Percentiles rank a stretch among this genome's conserved stretches.
These are phyloP conservation scores for Saccharomyces mikatae DNA, from an alignment of 805 yeast species.

Conservation along the genomic window DNA sequence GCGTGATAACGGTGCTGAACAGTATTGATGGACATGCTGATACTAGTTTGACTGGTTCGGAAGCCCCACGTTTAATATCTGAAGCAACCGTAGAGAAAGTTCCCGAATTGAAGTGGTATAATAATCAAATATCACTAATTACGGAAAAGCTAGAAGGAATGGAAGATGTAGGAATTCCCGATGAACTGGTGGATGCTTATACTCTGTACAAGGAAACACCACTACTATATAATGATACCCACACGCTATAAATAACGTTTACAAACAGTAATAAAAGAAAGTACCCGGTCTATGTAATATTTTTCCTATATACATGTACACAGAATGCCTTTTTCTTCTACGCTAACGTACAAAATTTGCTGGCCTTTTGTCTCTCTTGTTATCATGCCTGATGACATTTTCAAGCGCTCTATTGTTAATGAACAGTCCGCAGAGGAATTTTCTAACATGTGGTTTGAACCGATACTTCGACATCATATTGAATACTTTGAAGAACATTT, in stretches of 20 bases:
- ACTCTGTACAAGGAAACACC: slow-evolving; percentile 23
- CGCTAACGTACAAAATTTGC: background rate
- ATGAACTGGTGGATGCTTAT: slow-evolving; percentile 21
- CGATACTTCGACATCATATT: slow-evolving; percentile 47
- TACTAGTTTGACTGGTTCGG: background rate
- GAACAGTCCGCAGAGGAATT: slow-evolving; percentile 59
- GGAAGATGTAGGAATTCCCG: slow-evolving; percentile 17
- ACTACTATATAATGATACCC: slow-evolving; percentile 22
- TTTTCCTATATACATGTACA: background rate
- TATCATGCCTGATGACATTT: slow-evolving; percentile 39
- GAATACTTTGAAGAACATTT: slow-evolving; percentile 45
- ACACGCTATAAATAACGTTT: background rate
- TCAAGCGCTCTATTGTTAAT: slow-evolving; percentile 48
- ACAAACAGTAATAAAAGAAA: background rate
- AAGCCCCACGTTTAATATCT: slow-evolving; percentile 10
- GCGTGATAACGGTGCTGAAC: slow-evolving; percentile 18
- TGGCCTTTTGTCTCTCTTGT: slow-evolving; percentile 16
- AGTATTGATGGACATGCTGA: slow-evolving; percentile 2
- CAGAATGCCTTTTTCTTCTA: background rate
- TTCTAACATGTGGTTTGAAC: slow-evolving; percentile 54
- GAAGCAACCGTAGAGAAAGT: slow-evolving; percentile 11
- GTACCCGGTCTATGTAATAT: background rate
- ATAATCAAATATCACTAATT: slow-evolving; percentile 15
- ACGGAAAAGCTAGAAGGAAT: slow-evolving; percentile 1
- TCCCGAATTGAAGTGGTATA: slow-evolving; percentile 25